Conservation (phyloP, 2,329 filamentous ascomycete species). For the Ophiocordyceps camponoti-leonardi region DNA sequence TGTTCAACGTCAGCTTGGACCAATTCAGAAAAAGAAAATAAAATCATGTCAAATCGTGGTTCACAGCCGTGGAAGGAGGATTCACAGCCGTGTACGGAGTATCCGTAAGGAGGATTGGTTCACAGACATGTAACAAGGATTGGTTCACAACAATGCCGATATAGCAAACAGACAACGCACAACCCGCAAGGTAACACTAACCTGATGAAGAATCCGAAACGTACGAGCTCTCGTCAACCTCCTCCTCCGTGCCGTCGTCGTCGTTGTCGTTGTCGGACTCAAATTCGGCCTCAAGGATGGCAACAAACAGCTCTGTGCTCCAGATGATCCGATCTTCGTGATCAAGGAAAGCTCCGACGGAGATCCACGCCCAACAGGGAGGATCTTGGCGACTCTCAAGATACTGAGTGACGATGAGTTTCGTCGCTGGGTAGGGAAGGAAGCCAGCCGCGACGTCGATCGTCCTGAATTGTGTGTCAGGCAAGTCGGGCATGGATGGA, state of each 20-base stretch:
- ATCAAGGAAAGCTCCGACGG: slow-evolving; percentile 30
- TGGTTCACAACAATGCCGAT: not conserved
- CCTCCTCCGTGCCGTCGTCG: slow-evolving; percentile 7
- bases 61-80: too few relatives aligned
- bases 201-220: slow-evolving; percentile 5
- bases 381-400: slow-evolving; percentile 14
- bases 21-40: not conserved
- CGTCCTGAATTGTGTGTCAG: slow-evolving; percentile 7
- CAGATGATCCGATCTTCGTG: slow-evolving; percentile 20
- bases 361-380: slow-evolving; percentile 26
- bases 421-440: slow-evolving; percentile 27
- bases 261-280: slow-evolving; percentile 13
- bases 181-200: slow-evolving; percentile 3
- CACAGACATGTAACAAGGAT: too few relatives aligned
- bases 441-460: slow-evolving; percentile 11
- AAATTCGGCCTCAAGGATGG: slow-evolving; percentile 9
- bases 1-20: not conserved
- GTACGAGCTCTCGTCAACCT: slow-evolving; percentile 2
- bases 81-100: too few relatives aligned
- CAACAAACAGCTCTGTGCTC: slow-evolving; percentile 27
- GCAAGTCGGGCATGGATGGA: slow-evolving; percentile 6
- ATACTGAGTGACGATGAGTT: slow-evolving; percentile 26
- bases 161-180: slow-evolving; percentile 1
- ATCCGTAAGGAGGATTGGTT: too few relatives aligned
- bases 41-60: too few relatives aligned